Base-by-base conservation (phyloP, 495 filamentous ascomycete genomes). In the Lasiosphaeris hirsuta region DNA sequence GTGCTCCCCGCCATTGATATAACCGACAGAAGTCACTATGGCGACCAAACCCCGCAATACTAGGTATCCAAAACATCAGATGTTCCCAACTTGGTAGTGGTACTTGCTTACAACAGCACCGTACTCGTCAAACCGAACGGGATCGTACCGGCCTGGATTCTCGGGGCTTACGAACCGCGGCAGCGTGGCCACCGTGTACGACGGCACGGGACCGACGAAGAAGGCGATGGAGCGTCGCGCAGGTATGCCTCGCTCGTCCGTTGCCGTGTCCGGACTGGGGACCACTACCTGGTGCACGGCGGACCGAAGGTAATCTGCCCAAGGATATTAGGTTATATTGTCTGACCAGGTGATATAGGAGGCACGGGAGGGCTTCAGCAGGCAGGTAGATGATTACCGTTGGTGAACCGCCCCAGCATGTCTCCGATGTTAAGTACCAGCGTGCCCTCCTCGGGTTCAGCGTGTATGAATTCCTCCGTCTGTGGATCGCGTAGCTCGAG, bases 221-320 rank as follows among this genome's bases (percentile, higher is more conserved):
- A 81, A 86, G 1, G 83, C 82, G 51, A 86, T 86, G 2, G 82
- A 85, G 58, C 81, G 85, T 5, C 84, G 71, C 34, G 76, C 71
- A 33, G 75, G 71, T 2, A 80, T 81, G 60, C 82, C 78, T 30
- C 23, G 23, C 10, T 73, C 61, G 6, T 75, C 63, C n/a, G 66
- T 43, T 11, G 75, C 72, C 8, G 70, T 63, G 6, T 76, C 65
- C 1, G 64, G 62, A 10, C 63, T 64, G 18, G 81, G 80, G 4
- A 80, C 54, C n/a, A 69, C 68, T 23, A 84, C 81, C 8, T 76
- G 75, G 63, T 83, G 81, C 23, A 75, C 73, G 7, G 81, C 81
- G 11, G 81, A 84, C 39, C 70, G 66, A 46, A 84, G 70, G 39
- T 73, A 71, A 58, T 82, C 80, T 73, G 45, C 36, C 7, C 7